phyloP scores from a whole-genome alignment of 2,329 filamentous ascomycete species.

The Paecilomyces sp. region DNA sequence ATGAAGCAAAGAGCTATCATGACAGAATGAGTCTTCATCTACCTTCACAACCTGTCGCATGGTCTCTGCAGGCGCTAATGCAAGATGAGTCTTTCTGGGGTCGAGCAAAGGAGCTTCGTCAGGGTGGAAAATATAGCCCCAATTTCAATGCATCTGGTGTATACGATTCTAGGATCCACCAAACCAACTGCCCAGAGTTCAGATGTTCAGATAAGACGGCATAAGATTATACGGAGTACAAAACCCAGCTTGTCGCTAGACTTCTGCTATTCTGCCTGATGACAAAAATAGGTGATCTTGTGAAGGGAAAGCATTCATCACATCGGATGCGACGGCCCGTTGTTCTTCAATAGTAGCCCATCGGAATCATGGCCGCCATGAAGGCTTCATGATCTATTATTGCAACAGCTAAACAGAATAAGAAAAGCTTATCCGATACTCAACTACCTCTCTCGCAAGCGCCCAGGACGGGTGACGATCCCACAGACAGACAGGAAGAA shows the following conservation, averaged over 20 bases:
- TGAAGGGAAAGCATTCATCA: not conserved
- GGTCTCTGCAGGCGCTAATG: not conserved
- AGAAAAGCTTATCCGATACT: not conserved
- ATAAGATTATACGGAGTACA: not conserved
- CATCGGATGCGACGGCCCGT: not conserved
- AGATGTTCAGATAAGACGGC: not conserved
- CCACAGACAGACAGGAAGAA: not conserved
- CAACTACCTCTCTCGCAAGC: not conserved
- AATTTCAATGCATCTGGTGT: not conserved
- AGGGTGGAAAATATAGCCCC: not conserved
- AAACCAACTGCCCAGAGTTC: not conserved
- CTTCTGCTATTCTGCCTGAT: not conserved
- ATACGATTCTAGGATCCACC: not conserved
- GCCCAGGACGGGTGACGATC: not conserved
- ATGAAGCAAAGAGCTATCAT: not conserved
- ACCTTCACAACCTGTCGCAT: not conserved
- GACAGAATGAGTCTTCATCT: not conserved
- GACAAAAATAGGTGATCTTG: not conserved
- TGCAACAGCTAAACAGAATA: not conserved
- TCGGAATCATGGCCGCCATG: not conserved
- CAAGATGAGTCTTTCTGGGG: not conserved
- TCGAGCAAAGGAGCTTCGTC: not conserved
- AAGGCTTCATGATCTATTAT: not conserved
- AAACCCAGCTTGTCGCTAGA: not conserved
- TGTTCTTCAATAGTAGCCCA: not conserved